Evolutionary conservation across 192 early-diverging fungal genomes (phyloP).

Genomic region (Pilobolus umbonatus): DNA sequence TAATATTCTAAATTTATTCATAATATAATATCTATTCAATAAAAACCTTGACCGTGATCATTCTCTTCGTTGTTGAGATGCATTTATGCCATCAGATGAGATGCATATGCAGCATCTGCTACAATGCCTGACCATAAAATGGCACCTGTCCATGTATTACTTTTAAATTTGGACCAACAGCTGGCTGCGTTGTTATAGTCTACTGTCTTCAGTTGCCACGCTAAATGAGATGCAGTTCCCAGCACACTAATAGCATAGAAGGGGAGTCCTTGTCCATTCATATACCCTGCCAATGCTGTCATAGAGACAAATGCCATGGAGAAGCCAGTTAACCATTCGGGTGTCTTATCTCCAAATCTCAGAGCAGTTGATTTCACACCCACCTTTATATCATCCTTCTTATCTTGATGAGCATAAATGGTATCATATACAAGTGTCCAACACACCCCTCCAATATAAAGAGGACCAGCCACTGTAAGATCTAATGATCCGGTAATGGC

Average conservation of each 20-base stretch:
- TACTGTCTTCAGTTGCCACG: conserved; percentile 77
- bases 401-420: conserved; percentile 97
- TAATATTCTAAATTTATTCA: no score
- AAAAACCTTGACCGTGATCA: no score
- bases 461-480: conserved; percentile 68
- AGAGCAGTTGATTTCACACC: conserved; percentile 93
- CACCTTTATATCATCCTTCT: conserved; percentile 77
- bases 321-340: conserved; percentile 65
- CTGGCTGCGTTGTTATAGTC: conserved; percentile 56
- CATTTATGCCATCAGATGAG: background rate
- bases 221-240: conserved; percentile 69
- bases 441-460: conserved; percentile 79
- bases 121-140: conserved; percentile 72
- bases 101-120: conserved; percentile 43
- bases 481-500: conserved; percentile 68
- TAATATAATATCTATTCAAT: no score
- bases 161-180: conserved; percentile 77
- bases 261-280: conserved; percentile 69
- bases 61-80: no score
- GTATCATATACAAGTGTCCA: conserved; percentile 98
- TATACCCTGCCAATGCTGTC: conserved; percentile 69
- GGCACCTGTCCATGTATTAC: conserved; percentile 75
- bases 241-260: conserved; percentile 71
- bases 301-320: conserved; percentile 62
- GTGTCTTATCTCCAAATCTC: conserved; percentile 71